Evolutionary conservation across 208 protist genomes (phyloP).

Genomic region (Leishmania tropica): DNA sequence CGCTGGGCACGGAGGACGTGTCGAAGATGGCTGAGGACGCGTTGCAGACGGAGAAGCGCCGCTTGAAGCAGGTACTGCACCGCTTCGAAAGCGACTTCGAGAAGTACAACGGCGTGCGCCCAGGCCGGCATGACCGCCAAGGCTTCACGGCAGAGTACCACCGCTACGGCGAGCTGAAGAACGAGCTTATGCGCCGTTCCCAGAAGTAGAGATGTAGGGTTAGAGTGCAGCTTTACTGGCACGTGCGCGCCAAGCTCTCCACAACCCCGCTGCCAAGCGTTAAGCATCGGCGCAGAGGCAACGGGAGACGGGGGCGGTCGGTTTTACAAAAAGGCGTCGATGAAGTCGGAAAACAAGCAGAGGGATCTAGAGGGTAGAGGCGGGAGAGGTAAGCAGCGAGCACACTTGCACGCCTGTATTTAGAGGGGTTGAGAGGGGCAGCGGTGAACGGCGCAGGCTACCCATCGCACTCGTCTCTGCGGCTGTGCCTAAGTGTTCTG

Average conservation of each 20-base stretch:
- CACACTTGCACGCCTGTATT: background rate
- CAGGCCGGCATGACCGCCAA: slow-evolving; percentile 62
- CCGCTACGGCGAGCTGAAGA: slow-evolving; percentile 83
- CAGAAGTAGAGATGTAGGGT: slow-evolving; percentile 15
- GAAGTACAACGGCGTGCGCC: slow-evolving; percentile 47
- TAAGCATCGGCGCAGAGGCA: background rate
- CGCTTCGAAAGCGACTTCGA: slow-evolving; percentile 84
- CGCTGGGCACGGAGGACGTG: slow-evolving; percentile 49
- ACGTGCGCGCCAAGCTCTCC: background rate
- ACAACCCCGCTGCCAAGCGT: background rate
- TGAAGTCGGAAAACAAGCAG: background rate
- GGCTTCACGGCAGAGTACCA: slow-evolving; percentile 68
- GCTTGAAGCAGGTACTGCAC: slow-evolving; percentile 81
- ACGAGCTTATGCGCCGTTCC: slow-evolving; percentile 54
- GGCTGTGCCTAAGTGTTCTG: background rate
- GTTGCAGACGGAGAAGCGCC: slow-evolving; percentile 68
- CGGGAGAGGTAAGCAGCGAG: background rate
- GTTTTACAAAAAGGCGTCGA: background rate
- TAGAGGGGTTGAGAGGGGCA: background rate
- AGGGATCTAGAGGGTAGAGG: background rate
- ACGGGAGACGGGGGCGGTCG: background rate
- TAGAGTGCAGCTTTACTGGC: background rate
- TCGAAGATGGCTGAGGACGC: slow-evolving; percentile 56
- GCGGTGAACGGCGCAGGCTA: background rate
- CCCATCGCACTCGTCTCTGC: background rate